Evolutionary conservation across 768 basidiomycete genomes (phyloP), one percentile per base, ranked within the genome.

Genomic region (Suillus discolor): DNA sequence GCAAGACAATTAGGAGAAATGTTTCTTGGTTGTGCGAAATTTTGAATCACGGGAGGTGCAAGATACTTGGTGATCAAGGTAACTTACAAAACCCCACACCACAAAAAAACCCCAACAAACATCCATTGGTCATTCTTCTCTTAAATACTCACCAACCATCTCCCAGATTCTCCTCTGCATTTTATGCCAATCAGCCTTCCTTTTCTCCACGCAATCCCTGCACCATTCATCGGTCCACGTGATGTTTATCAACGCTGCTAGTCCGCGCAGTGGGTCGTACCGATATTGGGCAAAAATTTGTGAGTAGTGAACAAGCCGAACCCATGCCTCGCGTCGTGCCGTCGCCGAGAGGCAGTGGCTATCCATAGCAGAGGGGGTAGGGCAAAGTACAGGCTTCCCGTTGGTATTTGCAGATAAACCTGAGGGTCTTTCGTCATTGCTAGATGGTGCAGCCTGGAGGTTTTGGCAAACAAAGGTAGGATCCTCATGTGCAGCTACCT

Each of bases 211-310:
- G 66, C 81, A 82, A 42, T 65, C 72, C 20, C 67, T 63, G 62
- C 81, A 81, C 62, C 72, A 80, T 36, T 72, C 69, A 3, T 67
- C 69, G 67, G 25, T 72, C 65, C 66, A 71, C 18, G 70, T 62
- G 25, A 77, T 67, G 0, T 72, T 72, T 25, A 67, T 64, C 36
- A 82, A 68, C 11, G 65, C 70, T 54, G 74, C 67, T 20, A 82
- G 62, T 16, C 79, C 80, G 53, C 70, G 73, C 38, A 81, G 62
- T 16, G 78, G 76, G 63, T 82, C 80, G 49, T 69, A 67, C 64
- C 75, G 67, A 41, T 73, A 74, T 34, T 69, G 66, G 36, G 72
- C 73, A 45, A 73, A 75, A 55, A 79, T 62, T 3, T 69, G 70
- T 18, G 64, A 69, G 23, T 60, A 57, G 45, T 72, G 71, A 16